Percentiles rank a stretch among this genome's conserved stretches.
Evolutionary conservation across 108 stramenopile species (phyloP).

Genomic region (Cyclotella baltica): DNA sequence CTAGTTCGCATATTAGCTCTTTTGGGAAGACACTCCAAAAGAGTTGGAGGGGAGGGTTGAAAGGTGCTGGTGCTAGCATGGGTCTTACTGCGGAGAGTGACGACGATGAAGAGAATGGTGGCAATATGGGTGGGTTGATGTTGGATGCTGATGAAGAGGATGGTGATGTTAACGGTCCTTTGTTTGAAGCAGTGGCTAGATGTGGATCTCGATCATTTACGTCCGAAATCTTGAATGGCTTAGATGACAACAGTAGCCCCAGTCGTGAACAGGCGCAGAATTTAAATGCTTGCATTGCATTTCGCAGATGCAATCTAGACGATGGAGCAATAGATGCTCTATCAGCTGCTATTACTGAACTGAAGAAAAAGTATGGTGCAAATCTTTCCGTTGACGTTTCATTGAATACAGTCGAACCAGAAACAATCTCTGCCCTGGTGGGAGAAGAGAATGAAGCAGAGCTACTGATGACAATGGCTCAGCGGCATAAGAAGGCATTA

Average conservation of each 20-base stretch:
- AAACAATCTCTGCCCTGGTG: slow-evolving; percentile 61
- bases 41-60: slow-evolving; percentile 51
- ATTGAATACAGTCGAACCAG: slow-evolving; percentile 78
- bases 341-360: slow-evolving; percentile 60
- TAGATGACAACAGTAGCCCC: slow-evolving; percentile 36
- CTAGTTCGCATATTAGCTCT: slow-evolving; percentile 77
- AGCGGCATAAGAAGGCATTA: slow-evolving; percentile 64
- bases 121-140: slow-evolving; percentile 31
- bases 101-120: slow-evolving; percentile 71
- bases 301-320: slow-evolving; percentile 75
- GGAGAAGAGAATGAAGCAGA: slow-evolving; percentile 41
- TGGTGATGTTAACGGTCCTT: slow-evolving; percentile 38
- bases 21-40: slow-evolving; percentile 65
- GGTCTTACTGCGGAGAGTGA: slow-evolving; percentile 60
- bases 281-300: slow-evolving; percentile 42
- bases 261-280: not conserved
- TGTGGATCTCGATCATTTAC: slow-evolving; percentile 68
- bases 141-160: slow-evolving; percentile 55
- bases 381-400: slow-evolving; percentile 59
- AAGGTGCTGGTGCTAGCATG: slow-evolving; percentile 61
- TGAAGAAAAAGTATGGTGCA: slow-evolving; percentile 32
- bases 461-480: slow-evolving; percentile 64
- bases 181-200: slow-evolving; percentile 34
- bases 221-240: slow-evolving; percentile 59
- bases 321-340: slow-evolving; percentile 79